Base-by-base conservation (phyloP, 805 yeast genomes). In the Saturnispora sekii region DNA sequence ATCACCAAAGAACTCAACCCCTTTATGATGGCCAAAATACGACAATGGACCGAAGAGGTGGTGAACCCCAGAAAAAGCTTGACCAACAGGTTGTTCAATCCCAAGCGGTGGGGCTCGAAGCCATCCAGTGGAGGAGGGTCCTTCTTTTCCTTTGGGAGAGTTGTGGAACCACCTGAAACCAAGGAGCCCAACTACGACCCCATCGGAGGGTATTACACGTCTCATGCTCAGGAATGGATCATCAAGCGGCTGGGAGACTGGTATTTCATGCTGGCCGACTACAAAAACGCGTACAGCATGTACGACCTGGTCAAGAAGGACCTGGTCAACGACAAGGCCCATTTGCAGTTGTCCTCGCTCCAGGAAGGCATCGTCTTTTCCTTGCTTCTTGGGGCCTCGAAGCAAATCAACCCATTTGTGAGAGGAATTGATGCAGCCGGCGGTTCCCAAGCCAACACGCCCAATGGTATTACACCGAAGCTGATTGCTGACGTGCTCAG, bases 181-280 rank as follows among this genome's bases (percentile, higher is more conserved):
- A 40, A 43, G 16, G 45, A 43, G 17, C 41, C 45, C 4, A 45
- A 58, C 21, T 85, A 72, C 61, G 75, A 74, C 55, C 51, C 66
- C 4, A 65, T 63, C 4, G 76, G 70, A 36, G 81, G 79, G 17
- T 76, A 68, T 52, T 88, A 87, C 57, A 63, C 74, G 36, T 74
- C 77, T 10, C 67, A 74, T 2, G 68, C 87, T 0, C 72, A 80
- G 1, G 96, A 87, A 53, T 83, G 85, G 57, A 70, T 76, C 36
- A 70, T 88, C 26, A 69, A 97, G 41, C 82, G 84, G 57, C 66
- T 90, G 26, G 97, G 95, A 0, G 98, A 93, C 60, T 86, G 95
- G 86, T 79, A 88, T 6, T 78, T 90, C 55, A 85, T 93, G 79
- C 64, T 89, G n/a, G 75, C 88, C 32, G 96, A 93, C 65, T 90